Evolutionary conservation across 228 moss, liverwort and hornwort species (phyloP), one percentile per base, ranked within the genome.

Genomic region (Sphagnum fallax): DNA sequence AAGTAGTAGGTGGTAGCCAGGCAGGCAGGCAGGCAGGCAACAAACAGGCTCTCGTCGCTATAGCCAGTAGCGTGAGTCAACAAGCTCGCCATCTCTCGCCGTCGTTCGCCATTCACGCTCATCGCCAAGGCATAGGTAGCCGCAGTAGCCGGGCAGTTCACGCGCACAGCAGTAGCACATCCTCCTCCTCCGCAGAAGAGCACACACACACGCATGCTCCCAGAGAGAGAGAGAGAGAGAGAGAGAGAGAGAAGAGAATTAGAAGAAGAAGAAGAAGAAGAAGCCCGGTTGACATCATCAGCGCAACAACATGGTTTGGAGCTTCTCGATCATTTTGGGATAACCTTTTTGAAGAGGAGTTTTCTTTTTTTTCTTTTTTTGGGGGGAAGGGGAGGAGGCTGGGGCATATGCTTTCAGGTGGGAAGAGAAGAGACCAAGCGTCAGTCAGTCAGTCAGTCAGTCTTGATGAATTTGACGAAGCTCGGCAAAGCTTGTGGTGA

Each of bases 1-100:
- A 11, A 60, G 1, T 11, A 11, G 59, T 11, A 11, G 59, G 59
- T 60, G 59, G 59, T 60, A 8, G 6, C 60, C 49, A 69, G 60
- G 18, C 15, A n/a, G 16, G 58, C 14, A n/a, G 16, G 58, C 14
- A 8, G 53, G 15, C 74, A 52, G 67, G 63, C 52, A 62, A 50
- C 62, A 12, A 57, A 16, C 66, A 11, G 6, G 11, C 15, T 10
- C 48, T 15, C 12, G 48, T 0, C 14, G 10, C 50, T 52, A 11
- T 16, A 16, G 6, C 53, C 50, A 15, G 5, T 6, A 11, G 11
- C 2, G 2, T 2, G 32, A 32, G 32, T 32, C 32, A 18, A 47
- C 53, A 5, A 51, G 11, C 51, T 16, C 10, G 5, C 51, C 8
- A 51, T 74, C 74, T 62, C n/a, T 65, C 32, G 50, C 66, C 66